These are phyloP conservation scores for Sporothrix pallida DNA, from an alignment of 2,329 filamentous ascomycete species.

Conservation along the genomic window DNA sequence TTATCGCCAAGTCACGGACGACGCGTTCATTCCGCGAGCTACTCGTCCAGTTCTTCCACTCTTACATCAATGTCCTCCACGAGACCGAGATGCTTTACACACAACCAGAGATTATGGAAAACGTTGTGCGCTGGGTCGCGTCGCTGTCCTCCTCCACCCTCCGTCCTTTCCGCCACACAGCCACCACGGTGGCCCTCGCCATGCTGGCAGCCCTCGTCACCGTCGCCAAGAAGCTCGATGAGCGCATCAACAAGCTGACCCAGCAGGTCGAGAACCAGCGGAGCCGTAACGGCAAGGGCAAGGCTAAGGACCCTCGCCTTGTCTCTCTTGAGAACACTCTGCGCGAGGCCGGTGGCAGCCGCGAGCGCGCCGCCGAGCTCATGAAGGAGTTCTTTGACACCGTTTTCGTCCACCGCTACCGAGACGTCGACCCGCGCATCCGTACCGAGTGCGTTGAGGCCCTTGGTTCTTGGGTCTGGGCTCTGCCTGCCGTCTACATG, in stretches of 20 bases:
- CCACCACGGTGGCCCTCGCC: conserved; percentile 81
- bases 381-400: conserved; percentile 89
- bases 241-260: conserved; percentile 73
- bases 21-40: conserved; percentile 78
- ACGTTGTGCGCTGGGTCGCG: conserved; percentile 85
- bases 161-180: conserved; percentile 91
- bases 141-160: conserved; percentile 88
- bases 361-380: conserved; percentile 71
- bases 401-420: conserved; percentile 93
- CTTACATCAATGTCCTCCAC: conserved; percentile 77
- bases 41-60: conserved; percentile 78
- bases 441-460: conserved; percentile 86
- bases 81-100: conserved; percentile 82
- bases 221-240: conserved; percentile 53
- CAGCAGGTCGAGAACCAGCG: conserved; percentile 80
- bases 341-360: conserved; percentile 70
- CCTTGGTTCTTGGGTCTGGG: conserved; percentile 85
- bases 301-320: conserved; percentile 76
- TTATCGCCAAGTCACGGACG: conserved; percentile 80
- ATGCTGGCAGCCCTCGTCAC: conserved; percentile 75
- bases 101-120: conserved; percentile 79
- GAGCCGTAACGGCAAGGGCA: conserved; percentile 67
- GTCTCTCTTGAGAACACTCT: conserved; percentile 74
- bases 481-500: conserved; percentile 85
- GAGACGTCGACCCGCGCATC: conserved; percentile 89